Evolutionary conservation across 257 asterid genomes (phyloP).

Genomic region (Solanum chmielewskii): DNA sequence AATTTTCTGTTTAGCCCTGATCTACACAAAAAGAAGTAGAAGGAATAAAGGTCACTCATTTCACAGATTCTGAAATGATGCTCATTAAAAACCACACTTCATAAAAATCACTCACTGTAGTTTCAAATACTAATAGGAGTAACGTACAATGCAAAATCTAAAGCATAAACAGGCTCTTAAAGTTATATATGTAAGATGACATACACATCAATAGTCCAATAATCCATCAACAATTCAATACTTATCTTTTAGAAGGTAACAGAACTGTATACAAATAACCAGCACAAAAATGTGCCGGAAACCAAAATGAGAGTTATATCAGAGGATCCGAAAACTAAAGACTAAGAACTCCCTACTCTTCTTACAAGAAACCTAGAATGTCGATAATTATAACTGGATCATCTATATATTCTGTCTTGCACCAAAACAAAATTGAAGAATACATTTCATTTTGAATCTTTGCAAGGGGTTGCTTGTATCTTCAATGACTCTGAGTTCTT

Average conservation of each 20-base stretch:
- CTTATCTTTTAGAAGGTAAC: neutral
- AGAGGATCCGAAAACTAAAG: neutral
- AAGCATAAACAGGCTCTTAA: neutral
- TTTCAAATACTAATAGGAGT: neutral
- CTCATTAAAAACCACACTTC: neutral
- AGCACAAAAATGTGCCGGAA: neutral
- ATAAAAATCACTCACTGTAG: neutral
- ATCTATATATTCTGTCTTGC: neutral
- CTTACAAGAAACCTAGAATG: neutral
- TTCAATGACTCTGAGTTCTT: neutral
- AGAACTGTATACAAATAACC: neutral
- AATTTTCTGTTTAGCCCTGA: neutral
- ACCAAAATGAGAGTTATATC: neutral
- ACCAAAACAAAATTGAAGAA: neutral
- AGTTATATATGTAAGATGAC: neutral
- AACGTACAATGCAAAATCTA: neutral
- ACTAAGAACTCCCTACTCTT: neutral
- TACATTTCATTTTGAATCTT: neutral
- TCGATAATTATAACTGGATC: neutral
- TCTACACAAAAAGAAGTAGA: neutral
- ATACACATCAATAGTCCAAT: neutral
- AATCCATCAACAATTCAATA: neutral
- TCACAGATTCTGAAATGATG: neutral
- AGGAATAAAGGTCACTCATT: neutral
- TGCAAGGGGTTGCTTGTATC: neutral